phyloP scores from a whole-genome alignment of 148 eudicot genomes.

The Vaccinium macrocarpon region DNA sequence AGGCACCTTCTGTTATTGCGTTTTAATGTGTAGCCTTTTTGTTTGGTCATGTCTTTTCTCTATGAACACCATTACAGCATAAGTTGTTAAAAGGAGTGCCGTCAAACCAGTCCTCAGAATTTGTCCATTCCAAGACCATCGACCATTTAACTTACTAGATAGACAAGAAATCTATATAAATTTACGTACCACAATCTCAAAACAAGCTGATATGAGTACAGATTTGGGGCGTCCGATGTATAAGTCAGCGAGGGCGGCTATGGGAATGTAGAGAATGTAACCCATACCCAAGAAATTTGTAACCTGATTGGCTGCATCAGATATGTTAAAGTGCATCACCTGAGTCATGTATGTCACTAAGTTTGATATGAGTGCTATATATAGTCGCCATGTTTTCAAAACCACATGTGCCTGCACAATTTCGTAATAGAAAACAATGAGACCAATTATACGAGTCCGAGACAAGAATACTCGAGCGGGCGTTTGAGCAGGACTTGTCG shows the following conservation, averaged over 20 bases:
- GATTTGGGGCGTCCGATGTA: constrained; percentile 35
- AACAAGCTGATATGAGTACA: constrained; percentile 24
- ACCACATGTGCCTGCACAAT: constrained; percentile 27
- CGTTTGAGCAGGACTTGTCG: no score
- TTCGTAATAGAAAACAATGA: no score
- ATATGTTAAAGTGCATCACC: constrained; percentile 37
- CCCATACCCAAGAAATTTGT: constrained; percentile 44
- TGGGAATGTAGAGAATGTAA: constrained; percentile 33
- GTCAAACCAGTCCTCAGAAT: no score
- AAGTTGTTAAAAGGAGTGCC: no score
- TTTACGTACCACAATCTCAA: constrained; percentile 36
- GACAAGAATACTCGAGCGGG: no score
- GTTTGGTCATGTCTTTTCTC: no score
- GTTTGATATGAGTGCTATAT: constrained; percentile 29
- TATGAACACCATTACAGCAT: no score
- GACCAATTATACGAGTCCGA: neutral
- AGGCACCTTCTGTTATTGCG: no score
- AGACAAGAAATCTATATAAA: neutral
- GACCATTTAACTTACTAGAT: no score
- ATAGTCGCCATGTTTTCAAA: constrained; percentile 44
- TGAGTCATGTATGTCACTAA: constrained; percentile 38
- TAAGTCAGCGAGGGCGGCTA: constrained; percentile 41
- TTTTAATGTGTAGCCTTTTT: no score
- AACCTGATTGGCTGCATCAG: constrained; percentile 40
- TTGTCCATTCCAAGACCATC: no score